Percentiles rank a stretch among this genome's conserved stretches.
Evolutionary conservation across 1,139 yeast species (phyloP).

Genomic region (Kodamaea fungicola): DNA sequence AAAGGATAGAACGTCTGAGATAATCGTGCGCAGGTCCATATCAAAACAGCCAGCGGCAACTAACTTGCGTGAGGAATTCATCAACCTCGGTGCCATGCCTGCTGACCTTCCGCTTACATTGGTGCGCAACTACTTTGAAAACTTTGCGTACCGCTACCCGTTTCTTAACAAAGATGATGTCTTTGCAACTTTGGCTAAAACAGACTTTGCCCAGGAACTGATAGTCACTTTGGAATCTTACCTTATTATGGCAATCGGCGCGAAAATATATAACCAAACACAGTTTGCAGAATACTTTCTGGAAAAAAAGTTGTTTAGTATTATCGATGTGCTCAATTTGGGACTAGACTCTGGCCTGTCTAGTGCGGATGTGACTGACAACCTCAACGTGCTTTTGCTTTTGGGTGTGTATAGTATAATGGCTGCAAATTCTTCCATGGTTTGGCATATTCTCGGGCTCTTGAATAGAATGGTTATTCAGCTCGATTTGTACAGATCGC

Average conservation of each 20-base stretch:
- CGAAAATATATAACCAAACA: conserved; percentile 31
- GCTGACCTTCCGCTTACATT: conserved; percentile 29
- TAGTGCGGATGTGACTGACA: conserved; percentile 18
- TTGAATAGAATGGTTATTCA: conserved; percentile 27
- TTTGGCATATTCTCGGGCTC: conserved; percentile 38
- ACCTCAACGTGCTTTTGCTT: conserved; percentile 27
- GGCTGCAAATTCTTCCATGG: conserved; percentile 24
- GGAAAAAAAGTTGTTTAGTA: conserved; percentile 29
- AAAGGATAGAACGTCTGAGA: conserved; percentile 1
- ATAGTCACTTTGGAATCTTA: conserved; percentile 38
- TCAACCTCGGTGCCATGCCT: conserved; percentile 24
- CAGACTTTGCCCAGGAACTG: conserved; percentile 33
- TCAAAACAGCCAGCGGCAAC: conserved; percentile 3
- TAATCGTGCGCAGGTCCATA: conserved; percentile 7
- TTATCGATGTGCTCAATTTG: conserved; percentile 34
- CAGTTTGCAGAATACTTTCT: conserved; percentile 29
- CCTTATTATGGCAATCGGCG: conserved; percentile 39
- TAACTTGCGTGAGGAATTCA: conserved; percentile 28
- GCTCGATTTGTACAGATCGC: conserved; percentile 19
- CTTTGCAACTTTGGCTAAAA: conserved; percentile 18
- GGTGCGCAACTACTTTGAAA: conserved; percentile 34
- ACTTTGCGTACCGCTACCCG: conserved; percentile 36
- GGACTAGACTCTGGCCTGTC: conserved; percentile 19
- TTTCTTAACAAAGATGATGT: conserved; percentile 26
- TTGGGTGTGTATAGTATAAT: conserved; percentile 30